These are phyloP conservation scores for Stylosanthes scabra DNA, from an alignment of 331 rosid genomes.

Conservation along the genomic window DNA sequence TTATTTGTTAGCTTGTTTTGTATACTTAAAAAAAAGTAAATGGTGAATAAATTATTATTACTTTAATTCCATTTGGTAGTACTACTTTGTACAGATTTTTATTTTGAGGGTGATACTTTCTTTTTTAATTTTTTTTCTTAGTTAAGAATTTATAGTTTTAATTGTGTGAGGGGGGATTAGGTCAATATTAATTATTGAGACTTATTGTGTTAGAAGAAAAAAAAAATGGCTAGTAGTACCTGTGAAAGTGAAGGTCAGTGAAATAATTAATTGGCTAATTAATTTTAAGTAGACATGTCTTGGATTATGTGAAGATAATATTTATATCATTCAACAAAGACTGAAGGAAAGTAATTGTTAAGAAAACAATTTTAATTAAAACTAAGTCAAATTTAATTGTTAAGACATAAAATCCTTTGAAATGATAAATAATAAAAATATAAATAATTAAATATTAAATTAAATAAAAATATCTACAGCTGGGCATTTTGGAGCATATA, in stretches of 20 bases:
- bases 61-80: too few relatives aligned
- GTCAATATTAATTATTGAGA: too few relatives aligned
- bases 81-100: background rate
- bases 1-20: conserved; percentile 21
- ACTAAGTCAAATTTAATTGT: background rate
- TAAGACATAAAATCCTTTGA: background rate
- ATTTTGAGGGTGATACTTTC: background rate
- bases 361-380: too few relatives aligned
- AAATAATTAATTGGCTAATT: background rate
- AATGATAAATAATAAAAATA: too few relatives aligned
- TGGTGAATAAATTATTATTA: background rate
- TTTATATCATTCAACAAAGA: background rate
- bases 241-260: background rate
- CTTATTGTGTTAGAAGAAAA: too few relatives aligned
- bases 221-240: too few relatives aligned
- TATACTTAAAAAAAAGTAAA: conserved; percentile 3
- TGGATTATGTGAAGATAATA: background rate
- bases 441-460: too few relatives aligned
- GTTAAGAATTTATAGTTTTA: background rate
- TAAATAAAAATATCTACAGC: too few relatives aligned
- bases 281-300: background rate
- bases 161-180: background rate
- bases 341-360: too few relatives aligned
- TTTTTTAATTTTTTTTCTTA: background rate
- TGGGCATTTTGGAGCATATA: too few relatives aligned